phyloP scores from a whole-genome alignment of 208 protist species.

The Acanthamoeba castellanii region DNA sequence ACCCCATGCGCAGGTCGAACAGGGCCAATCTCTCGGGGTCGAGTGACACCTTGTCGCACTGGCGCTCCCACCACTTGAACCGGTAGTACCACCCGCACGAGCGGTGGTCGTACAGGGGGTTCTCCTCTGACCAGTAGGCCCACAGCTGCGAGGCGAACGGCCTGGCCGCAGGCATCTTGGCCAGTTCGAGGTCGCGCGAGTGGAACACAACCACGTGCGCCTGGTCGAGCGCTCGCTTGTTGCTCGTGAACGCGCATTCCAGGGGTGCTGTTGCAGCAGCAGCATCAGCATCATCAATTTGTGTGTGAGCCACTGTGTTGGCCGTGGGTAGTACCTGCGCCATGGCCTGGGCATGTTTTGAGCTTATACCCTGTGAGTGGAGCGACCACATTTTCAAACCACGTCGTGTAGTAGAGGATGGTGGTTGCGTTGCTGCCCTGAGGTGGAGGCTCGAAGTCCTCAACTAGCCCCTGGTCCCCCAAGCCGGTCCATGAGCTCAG shows the following conservation, averaged over 20 bases:
- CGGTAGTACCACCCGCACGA: constrained; percentile 58
- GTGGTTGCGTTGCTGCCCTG: not conserved
- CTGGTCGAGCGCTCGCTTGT: not conserved
- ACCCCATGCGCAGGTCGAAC: constrained; percentile 56
- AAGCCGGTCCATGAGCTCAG: too few relatives aligned
- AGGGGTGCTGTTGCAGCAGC: not conserved
- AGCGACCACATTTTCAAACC: not conserved
- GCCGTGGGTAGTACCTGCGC: too few relatives aligned
- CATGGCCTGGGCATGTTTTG: not conserved
- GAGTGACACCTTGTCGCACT: constrained; percentile 66
- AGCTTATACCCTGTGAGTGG: not conserved
- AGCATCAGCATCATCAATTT: too few relatives aligned
- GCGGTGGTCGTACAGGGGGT: constrained; percentile 51
- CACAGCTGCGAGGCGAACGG: not conserved
- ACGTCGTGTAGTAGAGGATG: constrained; percentile 1
- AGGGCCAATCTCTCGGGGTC: not conserved
- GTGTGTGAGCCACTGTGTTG: too few relatives aligned
- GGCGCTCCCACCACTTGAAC: constrained; percentile 2
- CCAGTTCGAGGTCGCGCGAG: not conserved
- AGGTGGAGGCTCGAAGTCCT: not conserved
- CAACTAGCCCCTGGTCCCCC: not conserved
- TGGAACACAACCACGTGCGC: constrained; percentile 46
- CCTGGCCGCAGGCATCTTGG: not conserved
- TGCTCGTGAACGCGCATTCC: not conserved
- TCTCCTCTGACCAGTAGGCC: constrained; percentile 60